Evolutionary conservation across 1,284 basidiomycete species (phyloP).

Genomic region (Ceratobasidium sp.): DNA sequence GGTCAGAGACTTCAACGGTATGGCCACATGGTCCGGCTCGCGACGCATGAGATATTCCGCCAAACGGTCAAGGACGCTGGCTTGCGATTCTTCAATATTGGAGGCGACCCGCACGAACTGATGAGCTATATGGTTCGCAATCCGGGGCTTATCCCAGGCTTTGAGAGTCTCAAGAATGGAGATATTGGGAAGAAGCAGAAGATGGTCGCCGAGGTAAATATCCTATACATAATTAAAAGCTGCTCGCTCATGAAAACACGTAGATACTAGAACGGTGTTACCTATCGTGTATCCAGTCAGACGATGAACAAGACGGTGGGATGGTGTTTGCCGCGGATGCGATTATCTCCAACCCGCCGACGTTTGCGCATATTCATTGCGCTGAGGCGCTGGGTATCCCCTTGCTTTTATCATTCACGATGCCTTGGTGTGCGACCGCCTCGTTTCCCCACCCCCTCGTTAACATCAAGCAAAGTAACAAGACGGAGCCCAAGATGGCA

Average conservation of each 20-base stretch:
- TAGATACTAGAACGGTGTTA: constrained; percentile 74
- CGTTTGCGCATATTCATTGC: constrained; percentile 74
- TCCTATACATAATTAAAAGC: background rate
- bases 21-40: constrained; percentile 75
- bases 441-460: constrained; percentile 76
- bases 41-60: constrained; percentile 74
- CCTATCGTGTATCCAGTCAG: constrained; percentile 66
- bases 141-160: constrained; percentile 68
- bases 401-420: constrained; percentile 71
- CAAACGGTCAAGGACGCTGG: constrained; percentile 67
- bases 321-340: constrained; percentile 70
- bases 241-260: background rate
- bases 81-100: constrained; percentile 71
- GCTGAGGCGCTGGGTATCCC: constrained; percentile 75
- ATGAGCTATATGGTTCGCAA: constrained; percentile 75
- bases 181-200: constrained; percentile 65
- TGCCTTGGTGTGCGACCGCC: constrained; percentile 76
- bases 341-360: constrained; percentile 75
- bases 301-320: constrained; percentile 61
- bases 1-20: constrained; percentile 67
- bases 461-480: constrained; percentile 67
- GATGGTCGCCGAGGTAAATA: constrained; percentile 63
- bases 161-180: constrained; percentile 65
- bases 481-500: constrained; percentile 63
- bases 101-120: constrained; percentile 70